A percentile compares a stretch with the other conserved stretches of the same genome.
phyloP scores from a whole-genome alignment of 2,329 filamentous ascomycete genomes.

The Hansfordia pulvinata region DNA sequence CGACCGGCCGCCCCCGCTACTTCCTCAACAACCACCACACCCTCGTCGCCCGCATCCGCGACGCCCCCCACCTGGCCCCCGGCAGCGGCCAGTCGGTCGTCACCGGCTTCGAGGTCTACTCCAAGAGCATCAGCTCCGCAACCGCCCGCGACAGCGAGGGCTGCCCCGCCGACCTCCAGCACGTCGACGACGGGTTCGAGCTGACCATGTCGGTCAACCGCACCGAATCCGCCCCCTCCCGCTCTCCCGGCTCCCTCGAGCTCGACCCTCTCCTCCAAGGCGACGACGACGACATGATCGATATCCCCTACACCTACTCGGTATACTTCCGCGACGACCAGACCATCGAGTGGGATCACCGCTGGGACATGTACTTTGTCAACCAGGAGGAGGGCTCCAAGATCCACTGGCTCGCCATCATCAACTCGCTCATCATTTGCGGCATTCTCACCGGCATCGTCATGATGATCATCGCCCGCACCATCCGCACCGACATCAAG shows the following conservation, averaged over 20 bases:
- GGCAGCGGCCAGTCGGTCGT: constrained; percentile 64
- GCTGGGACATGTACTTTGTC: constrained; percentile 84
- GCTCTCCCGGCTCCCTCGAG: constrained; percentile 47
- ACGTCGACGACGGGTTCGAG: constrained; percentile 51
- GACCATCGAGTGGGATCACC: constrained; percentile 65
- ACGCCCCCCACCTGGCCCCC: constrained; percentile 54
- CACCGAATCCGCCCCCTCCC: constrained; percentile 29
- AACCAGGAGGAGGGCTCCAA: constrained; percentile 71
- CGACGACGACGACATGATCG: constrained; percentile 52
- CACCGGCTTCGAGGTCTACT: constrained; percentile 81
- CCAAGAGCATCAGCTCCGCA: constrained; percentile 60
- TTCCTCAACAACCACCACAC: constrained; percentile 84
- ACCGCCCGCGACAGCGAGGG: constrained; percentile 47
- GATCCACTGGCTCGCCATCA: constrained; percentile 79
- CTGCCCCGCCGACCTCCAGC: constrained; percentile 54
- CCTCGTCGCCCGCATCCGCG: constrained; percentile 66
- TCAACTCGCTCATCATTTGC: constrained; percentile 78
- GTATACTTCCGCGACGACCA: constrained; percentile 81
- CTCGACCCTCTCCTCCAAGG: constrained; percentile 35
- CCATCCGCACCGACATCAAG: constrained; percentile 67
- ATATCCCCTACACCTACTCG: constrained; percentile 76
- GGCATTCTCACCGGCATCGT: constrained; percentile 67
- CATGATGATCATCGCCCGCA: constrained; percentile 67
- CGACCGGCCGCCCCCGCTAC: constrained; percentile 47
- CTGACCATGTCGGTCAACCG: constrained; percentile 52